phyloP scores from a whole-genome alignment of 1,284 basidiomycete species.

The Bondarzewia mesenterica region DNA sequence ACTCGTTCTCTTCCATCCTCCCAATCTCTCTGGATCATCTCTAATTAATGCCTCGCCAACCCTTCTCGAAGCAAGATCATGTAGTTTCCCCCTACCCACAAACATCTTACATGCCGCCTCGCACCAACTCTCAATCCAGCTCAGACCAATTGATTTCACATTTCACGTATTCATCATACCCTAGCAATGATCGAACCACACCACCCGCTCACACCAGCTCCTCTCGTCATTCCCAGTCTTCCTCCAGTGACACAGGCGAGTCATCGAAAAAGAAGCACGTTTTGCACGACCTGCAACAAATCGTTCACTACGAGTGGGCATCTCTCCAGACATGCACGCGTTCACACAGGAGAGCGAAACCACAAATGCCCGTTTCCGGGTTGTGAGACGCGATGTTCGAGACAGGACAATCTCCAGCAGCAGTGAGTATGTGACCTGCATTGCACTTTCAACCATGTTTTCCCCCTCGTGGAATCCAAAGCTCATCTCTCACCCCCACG shows the following conservation, averaged over 20 bases:
- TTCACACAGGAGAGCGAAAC: constrained; percentile 78
- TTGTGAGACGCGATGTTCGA: constrained; percentile 72
- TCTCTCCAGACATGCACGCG: constrained; percentile 70
- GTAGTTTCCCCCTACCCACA: background rate
- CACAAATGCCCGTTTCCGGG: constrained; percentile 79
- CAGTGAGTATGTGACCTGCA: constrained; percentile 63
- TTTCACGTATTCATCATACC: background rate
- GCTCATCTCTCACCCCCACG: too few species aligned
- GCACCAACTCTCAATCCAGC: background rate
- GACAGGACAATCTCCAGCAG: constrained; percentile 77
- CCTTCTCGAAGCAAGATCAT: background rate
- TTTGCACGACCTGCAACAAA: constrained; percentile 38
- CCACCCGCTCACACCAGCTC: background rate
- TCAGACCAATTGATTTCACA: background rate
- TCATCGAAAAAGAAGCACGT: constrained; percentile 31
- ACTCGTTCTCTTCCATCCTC: background rate
- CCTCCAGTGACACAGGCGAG: constrained; percentile 3
- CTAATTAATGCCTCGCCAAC: background rate
- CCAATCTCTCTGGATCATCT: background rate
- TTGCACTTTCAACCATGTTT: background rate
- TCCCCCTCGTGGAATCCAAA: background rate
- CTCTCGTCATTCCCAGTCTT: constrained; percentile 3
- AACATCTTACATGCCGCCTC: background rate
- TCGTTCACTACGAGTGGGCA: constrained; percentile 80
- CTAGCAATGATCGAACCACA: too few species aligned